Evolutionary conservation across 176 grass and related monocot genomes (phyloP).

Genomic region (Aegilops tauschii): DNA sequence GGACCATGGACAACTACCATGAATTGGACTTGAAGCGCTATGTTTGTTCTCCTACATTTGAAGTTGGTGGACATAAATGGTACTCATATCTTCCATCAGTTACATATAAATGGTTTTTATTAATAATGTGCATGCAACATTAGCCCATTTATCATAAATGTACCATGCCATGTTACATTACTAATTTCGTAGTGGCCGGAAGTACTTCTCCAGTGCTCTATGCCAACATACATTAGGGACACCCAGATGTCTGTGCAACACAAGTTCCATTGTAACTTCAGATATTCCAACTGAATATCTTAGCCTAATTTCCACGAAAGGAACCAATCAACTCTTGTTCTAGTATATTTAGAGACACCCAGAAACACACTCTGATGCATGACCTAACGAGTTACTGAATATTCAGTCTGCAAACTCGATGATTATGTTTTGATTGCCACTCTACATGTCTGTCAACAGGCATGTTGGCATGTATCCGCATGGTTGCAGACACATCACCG

Average conservation of each 20-base stretch:
- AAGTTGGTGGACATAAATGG: constrained; percentile 27
- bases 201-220: no score
- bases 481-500: background rate
- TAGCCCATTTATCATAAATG: background rate
- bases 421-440: background rate
- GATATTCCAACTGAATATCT: no score
- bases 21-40: background rate
- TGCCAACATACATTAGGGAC: no score
- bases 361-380: no score
- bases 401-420: no score
- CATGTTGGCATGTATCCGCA: background rate
- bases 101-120: background rate
- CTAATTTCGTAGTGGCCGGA: background rate
- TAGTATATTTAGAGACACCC: no score
- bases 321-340: no score
- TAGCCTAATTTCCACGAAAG: no score
- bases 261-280: no score
- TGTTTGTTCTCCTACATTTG: constrained; percentile 19
- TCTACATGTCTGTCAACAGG: constrained; percentile 21
- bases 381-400: no score
- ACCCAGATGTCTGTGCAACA: no score
- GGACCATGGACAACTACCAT: constrained; percentile 20
- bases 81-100: background rate
- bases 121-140: background rate
- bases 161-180: background rate